Base-by-base conservation (phyloP, 805 yeast genomes). In the Sungouiella blattae region DNA sequence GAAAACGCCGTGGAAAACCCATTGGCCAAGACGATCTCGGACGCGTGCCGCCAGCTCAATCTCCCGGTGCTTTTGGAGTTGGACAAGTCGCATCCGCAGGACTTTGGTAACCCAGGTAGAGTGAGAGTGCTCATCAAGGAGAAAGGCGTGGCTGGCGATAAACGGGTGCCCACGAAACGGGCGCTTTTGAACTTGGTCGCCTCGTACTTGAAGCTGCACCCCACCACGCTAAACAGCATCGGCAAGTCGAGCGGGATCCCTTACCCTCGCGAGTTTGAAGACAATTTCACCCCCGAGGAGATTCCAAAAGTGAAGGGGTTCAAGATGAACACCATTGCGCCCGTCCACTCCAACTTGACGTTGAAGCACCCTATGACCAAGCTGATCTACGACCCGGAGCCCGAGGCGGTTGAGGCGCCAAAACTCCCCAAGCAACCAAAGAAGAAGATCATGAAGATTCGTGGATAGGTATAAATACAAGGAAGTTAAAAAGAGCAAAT, bases 51-150 rank as follows among this genome's bases (percentile, higher is more conserved):
- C 20, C 39, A 36, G n/a, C 46, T 65, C 35, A 47, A 53, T 18
- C 41, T 68, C 26, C 69, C 70, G 2, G 64, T 69, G 2, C 67
- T 82, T 28, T 69, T 80, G 39, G 93, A 86, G 60, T 79, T 91
- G 41, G 87, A 83, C 40, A 93, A 88, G 64, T 61, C 83, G 1
- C 98, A 91, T 62, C 98, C 98, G 9, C 95, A 89, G 59, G 98
- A 91, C 62, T 93, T 83, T 74, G 95, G 98, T 46, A 91, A 91
- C 55, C 94, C 97, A 4, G 98, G 98, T n/a, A 74, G 98, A 52
- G 89, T 93, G 23, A 77, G 95, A 47, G 83, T 88, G 15, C 66
- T 78, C 29, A 46, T 87, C 26, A 82, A 78, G 50, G 60, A 58
- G 32, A 47, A 49, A n/a, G 51, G 51, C 9, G 72, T 73, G 31